These are phyloP conservation scores for Pyrus betulifolia DNA, from an alignment of 306 rosid species.

Conservation along the genomic window DNA sequence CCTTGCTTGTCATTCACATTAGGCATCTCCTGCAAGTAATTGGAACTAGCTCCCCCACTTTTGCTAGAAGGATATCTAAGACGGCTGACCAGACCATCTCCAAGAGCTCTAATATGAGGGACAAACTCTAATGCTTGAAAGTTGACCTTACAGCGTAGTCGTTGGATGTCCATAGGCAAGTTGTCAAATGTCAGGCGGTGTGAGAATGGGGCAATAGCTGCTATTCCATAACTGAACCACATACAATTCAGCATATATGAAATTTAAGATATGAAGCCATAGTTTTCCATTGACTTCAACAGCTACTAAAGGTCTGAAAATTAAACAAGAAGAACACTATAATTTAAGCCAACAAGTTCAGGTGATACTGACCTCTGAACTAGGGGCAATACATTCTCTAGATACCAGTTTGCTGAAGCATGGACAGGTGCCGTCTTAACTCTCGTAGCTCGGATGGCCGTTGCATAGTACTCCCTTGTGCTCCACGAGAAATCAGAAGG, in stretches of 20 bases:
- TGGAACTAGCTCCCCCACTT: slow-evolving; percentile 27
- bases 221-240: slow-evolving; percentile 69
- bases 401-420: slow-evolving; percentile 87
- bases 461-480: slow-evolving; percentile 75
- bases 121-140: slow-evolving; percentile 83
- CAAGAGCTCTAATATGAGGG: slow-evolving; percentile 77
- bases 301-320: neutral
- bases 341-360: slow-evolving; percentile 23
- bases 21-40: slow-evolving; percentile 46
- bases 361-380: slow-evolving; percentile 66
- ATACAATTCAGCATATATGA: slow-evolving; percentile 9
- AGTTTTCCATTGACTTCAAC: neutral
- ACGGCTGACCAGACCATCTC: slow-evolving; percentile 74
- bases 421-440: slow-evolving; percentile 93
- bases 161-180: slow-evolving; percentile 83
- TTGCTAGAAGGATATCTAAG: slow-evolving; percentile 51
- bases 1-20: slow-evolving; percentile 23
- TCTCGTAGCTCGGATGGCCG: slow-evolving; percentile 70
- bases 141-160: slow-evolving; percentile 89
- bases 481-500: slow-evolving; percentile 87
- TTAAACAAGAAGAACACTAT: slow-evolving; percentile 4
- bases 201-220: slow-evolving; percentile 94
- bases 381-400: slow-evolving; percentile 74
- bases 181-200: slow-evolving; percentile 89
- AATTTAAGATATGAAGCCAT: neutral